Evolutionary conservation across 257 asterid species (phyloP), one percentile per base, ranked within the genome.

Genomic region (Solanum ossicruentum): DNA sequence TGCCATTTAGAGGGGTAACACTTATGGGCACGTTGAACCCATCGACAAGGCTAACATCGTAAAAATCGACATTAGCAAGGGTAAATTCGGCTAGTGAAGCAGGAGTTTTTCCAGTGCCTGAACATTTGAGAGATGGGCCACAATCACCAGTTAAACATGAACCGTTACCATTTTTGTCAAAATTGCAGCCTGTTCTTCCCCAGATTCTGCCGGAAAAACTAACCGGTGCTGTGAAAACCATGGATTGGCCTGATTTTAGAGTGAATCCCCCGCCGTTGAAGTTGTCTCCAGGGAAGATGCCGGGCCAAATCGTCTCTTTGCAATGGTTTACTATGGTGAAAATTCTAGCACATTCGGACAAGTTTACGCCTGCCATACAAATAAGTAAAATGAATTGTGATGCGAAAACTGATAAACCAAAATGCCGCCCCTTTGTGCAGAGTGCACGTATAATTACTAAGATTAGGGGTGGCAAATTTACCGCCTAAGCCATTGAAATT

Each of bases 1-100:
- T 81, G 26, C 96, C 95, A 58, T 95, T 93, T 32, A 96, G 60
- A 0, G 99, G 98, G 16, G 88, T 95, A 86, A 96, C 98, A 0
- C 84, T 86, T 0, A 96, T 1, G 0, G 99, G 99, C 87, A 94
- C 56, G 87, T 96, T 96, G 89, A 92, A 96, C 28, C 99, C 99
- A 69, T 96, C 99, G 0, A 96, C 99, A 0, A 94, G 93, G 87
- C 99, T 96, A 26, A 96, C 98, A 71, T 96, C 99, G 84, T 96
- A 96, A 87, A 90, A 96, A 86, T 96, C 97, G 3, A 58, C 60
- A 1, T 86, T 10, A 2, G 94, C 92, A 8, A 96, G 91, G 56
- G 99, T 96, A 86, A 96, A 91, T 88, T 96, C 99, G 17, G 99
- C 99, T 21, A 96, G 92, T 0, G 99, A 85, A 6, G 97, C 93